Conservation (phyloP, 306 rosid genomes). For the Dicorynia guianensis region DNA sequence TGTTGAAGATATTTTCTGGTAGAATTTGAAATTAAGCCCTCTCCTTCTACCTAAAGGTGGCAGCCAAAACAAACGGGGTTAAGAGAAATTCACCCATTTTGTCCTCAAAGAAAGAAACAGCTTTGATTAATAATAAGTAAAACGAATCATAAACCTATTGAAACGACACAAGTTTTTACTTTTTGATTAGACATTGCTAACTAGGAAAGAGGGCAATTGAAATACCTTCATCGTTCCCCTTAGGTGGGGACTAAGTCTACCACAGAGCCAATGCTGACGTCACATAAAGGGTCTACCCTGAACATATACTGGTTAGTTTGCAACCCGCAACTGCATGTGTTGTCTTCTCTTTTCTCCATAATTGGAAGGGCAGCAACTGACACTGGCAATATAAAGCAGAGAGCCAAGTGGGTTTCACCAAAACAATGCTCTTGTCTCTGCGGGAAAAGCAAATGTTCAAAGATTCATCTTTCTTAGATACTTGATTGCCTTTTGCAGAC, state of each 20-base stretch:
- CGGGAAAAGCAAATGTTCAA: background rate
- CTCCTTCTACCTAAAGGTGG: background rate
- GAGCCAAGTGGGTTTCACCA: constrained; percentile 47
- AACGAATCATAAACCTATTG: background rate
- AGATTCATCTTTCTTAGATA: constrained; percentile 22
- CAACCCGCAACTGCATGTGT: constrained; percentile 46
- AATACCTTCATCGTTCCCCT: too few species aligned
- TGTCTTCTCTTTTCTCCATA: constrained; percentile 52
- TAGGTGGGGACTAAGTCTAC: too few species aligned
- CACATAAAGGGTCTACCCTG: constrained; percentile 28
- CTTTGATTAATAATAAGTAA: background rate
- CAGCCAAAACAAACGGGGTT: background rate
- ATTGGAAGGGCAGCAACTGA: constrained; percentile 29
- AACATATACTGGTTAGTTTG: constrained; percentile 46
- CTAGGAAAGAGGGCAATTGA: too few species aligned
- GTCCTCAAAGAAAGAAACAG: background rate
- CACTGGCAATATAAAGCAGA: constrained; percentile 31
- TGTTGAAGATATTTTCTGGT: background rate
- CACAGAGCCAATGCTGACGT: background rate
- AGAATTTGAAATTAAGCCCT: background rate
- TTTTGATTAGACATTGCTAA: too few species aligned
- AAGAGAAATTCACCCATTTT: background rate
- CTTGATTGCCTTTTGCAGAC: constrained; percentile 34
- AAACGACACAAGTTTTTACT: background rate
- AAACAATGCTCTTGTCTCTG: constrained; percentile 44